Evolutionary conservation across 2,329 filamentous ascomycete species (phyloP), one percentile per base, ranked within the genome.

Genomic region (Chaetomium globosum): DNA sequence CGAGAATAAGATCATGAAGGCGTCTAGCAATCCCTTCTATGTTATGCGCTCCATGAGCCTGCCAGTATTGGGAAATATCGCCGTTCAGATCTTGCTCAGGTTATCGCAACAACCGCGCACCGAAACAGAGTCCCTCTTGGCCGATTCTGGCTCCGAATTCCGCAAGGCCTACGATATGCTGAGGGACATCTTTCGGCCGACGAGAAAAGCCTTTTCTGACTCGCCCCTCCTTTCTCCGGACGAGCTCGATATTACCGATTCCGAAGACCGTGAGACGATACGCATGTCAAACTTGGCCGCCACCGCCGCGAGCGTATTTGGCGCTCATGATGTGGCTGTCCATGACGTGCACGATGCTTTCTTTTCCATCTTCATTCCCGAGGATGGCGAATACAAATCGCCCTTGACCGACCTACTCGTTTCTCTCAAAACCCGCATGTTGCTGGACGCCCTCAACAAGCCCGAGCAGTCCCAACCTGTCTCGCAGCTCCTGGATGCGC

Each of bases 391-490:
- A 26, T 75, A 78, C 2, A 73, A 76, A 12, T 76, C 79, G 13
- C 62, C 66, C 1, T 75, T 81, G 51, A 76, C 78, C 19, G 78
- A 80, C 10, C 69, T 84, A 1, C 80, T 81, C 54, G 71, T 84
- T 23, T 77, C 75, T n/a, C 76, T 83, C 65, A 83, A 81, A 70
- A 81, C 80, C 0, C 80, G 82, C 57, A 72, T 77, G 65, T 76
- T 88, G 58, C 86, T 90, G 65, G 78, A 82, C 54, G 80, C 80
- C 12, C 77, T 89, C 23, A 78, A 82, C 51, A 78, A 77, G 7
- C 75, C 83, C 56, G 78, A 81, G 0, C 84, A 82, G 62, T 82
- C 59, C 3, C 68, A 69, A 26, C 62, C 65, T 80, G 19, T 76
- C 85, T 59, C 71, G 73, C 19, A 77, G 80, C 77, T 82, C 21